phyloP scores from a whole-genome alignment of 2,329 filamentous ascomycete genomes.

The Malbranchea zuffiana region DNA sequence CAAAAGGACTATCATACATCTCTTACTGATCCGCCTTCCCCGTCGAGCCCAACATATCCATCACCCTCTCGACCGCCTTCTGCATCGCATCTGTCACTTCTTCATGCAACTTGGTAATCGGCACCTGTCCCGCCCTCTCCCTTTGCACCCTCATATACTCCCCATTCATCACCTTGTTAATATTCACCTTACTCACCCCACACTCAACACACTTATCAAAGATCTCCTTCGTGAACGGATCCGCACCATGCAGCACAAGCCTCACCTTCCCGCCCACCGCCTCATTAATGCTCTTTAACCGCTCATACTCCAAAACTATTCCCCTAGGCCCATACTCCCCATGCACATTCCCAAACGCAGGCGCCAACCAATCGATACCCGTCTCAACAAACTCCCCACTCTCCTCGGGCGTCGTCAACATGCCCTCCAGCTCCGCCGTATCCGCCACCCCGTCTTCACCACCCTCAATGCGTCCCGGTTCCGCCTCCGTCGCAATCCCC shows the following conservation, averaged over 20 bases:
- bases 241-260: constrained; percentile 49
- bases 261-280: constrained; percentile 40
- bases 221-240: constrained; percentile 46
- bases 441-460: constrained; percentile 66
- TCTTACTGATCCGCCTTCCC: constrained; percentile 24
- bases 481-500: constrained; percentile 59
- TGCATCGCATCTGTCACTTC: constrained; percentile 46
- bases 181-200: constrained; percentile 48
- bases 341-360: constrained; percentile 67
- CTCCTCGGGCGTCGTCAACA: constrained; percentile 58
- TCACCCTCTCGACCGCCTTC: constrained; percentile 45
- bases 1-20: constrained; percentile 1
- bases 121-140: constrained; percentile 41
- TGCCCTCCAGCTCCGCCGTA: constrained; percentile 49
- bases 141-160: constrained; percentile 39
- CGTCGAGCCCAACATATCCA: constrained; percentile 39
- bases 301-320: constrained; percentile 50
- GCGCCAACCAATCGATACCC: constrained; percentile 63
- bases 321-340: constrained; percentile 59
- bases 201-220: constrained; percentile 44
- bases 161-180: constrained; percentile 49
- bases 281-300: constrained; percentile 40
- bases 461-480: constrained; percentile 60
- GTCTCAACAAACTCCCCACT: constrained; percentile 59
- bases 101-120: constrained; percentile 45